Conservation (phyloP, 768 basidiomycete species). For the Astraeus odoratus region DNA sequence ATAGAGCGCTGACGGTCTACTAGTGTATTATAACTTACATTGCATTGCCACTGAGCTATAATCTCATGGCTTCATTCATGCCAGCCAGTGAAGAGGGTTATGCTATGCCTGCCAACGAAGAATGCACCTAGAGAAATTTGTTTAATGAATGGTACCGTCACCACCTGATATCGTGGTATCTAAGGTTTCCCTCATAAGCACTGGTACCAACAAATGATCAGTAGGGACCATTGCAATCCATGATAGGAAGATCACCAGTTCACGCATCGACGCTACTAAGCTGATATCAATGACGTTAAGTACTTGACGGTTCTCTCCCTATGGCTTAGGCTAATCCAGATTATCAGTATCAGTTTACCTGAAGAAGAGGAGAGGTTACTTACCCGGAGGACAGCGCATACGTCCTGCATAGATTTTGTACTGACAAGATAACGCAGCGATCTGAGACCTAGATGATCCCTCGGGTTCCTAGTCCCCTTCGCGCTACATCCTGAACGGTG, state of each 20-base stretch:
- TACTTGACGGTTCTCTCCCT: background rate
- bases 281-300: background rate
- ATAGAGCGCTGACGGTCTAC: too few species aligned
- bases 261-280: background rate
- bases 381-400: background rate
- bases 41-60: too few species aligned
- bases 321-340: background rate
- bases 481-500: background rate
- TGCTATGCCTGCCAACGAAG: too few species aligned
- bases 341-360: background rate
- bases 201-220: background rate
- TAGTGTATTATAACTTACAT: too few species aligned
- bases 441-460: background rate
- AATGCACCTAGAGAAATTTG: too few species aligned
- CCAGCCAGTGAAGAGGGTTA: too few species aligned
- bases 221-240: background rate
- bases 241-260: background rate
- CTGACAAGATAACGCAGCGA: background rate
- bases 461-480: background rate
- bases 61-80: too few species aligned
- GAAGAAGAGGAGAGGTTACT: background rate
- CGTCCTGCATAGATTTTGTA: background rate
- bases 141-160: too few species aligned
- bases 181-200: background rate
- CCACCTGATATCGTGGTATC: too few species aligned